phyloP scores from a whole-genome alignment of 106 monocot species.

The Phalaenopsis equestris region DNA sequence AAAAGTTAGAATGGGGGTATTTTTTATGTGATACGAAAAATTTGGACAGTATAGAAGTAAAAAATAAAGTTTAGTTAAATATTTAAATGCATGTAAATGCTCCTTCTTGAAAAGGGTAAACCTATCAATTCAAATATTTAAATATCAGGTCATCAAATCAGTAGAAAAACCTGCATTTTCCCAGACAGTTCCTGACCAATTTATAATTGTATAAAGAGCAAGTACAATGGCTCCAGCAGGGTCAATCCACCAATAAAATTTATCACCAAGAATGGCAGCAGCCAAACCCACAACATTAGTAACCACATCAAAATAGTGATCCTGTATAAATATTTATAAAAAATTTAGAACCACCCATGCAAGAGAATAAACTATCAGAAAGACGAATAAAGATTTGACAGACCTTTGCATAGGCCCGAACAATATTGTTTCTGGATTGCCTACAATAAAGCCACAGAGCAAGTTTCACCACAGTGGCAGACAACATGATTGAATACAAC shows the following conservation, averaged over 20 bases:
- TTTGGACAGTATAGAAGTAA: too few species aligned
- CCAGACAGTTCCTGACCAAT: slow-evolving; percentile 86
- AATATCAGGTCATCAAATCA: not conserved
- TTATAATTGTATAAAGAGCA: slow-evolving; percentile 77
- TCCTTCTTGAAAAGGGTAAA: not conserved
- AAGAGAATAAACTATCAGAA: not conserved
- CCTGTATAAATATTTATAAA: slow-evolving; percentile 22
- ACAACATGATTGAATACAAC: slow-evolving; percentile 79
- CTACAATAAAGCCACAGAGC: slow-evolving; percentile 73
- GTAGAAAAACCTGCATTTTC: slow-evolving; percentile 77
- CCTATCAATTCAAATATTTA: slow-evolving; percentile 1
- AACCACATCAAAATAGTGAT: slow-evolving; percentile 91
- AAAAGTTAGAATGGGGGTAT: too few species aligned
- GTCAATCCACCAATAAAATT: slow-evolving; percentile 81
- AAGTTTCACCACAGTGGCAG: slow-evolving; percentile 65
- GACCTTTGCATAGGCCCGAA: slow-evolving; percentile 90
- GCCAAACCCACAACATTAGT: slow-evolving; percentile 73
- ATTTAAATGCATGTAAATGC: too few species aligned
- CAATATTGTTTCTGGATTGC: slow-evolving; percentile 70
- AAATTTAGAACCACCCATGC: not conserved
- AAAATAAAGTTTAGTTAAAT: too few species aligned
- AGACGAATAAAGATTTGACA: not conserved
- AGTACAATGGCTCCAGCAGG: slow-evolving; percentile 75
- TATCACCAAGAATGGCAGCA: slow-evolving; percentile 80
- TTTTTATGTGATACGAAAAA: too few species aligned